These are phyloP conservation scores for Ophidiomyces ophidiicola DNA, from an alignment of 2,329 filamentous ascomycete species.

Conservation along the genomic window DNA sequence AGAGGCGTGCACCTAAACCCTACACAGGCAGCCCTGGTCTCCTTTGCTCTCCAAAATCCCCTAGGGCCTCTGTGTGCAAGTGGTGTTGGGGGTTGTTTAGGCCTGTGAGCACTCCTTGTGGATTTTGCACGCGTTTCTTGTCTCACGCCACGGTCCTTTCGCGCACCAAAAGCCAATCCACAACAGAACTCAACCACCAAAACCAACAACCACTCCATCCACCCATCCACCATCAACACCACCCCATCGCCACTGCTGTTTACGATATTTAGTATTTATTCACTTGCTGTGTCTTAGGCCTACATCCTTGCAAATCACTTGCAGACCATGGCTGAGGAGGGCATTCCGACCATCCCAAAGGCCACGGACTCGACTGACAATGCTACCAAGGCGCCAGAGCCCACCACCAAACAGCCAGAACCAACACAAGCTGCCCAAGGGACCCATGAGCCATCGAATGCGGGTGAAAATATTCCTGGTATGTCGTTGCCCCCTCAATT, in stretches of 20 bases:
- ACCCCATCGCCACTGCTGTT: constrained; percentile 9
- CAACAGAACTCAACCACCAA: constrained; percentile 18
- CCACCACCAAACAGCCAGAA: constrained; percentile 14
- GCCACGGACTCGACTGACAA: constrained; percentile 24
- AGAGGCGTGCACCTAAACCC: too few species aligned
- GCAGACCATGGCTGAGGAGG: constrained; percentile 30
- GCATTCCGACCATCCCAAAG: constrained; percentile 24
- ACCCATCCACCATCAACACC: constrained; percentile 8
- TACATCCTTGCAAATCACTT: neutral
- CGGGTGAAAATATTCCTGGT: constrained; percentile 24
- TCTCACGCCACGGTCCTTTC: constrained; percentile 20
- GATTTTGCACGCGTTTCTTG: constrained; percentile 17
- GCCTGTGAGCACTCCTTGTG: constrained; percentile 1
- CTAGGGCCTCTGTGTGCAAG: neutral
- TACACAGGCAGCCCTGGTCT: too few species aligned
- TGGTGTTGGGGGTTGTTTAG: neutral
- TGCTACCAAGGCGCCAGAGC: constrained; percentile 13
- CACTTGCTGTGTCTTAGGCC: neutral
- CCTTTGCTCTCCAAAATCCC: too few species aligned
- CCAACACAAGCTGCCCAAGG: constrained; percentile 18
- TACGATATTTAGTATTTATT: neutral
- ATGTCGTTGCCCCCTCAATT: constrained; percentile 12
- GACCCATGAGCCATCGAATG: constrained; percentile 19
- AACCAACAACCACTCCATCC: constrained; percentile 16
- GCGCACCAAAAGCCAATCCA: constrained; percentile 18